Conservation (phyloP, 176 grass and related monocot species). For the Rhynchospora pubera region DNA sequence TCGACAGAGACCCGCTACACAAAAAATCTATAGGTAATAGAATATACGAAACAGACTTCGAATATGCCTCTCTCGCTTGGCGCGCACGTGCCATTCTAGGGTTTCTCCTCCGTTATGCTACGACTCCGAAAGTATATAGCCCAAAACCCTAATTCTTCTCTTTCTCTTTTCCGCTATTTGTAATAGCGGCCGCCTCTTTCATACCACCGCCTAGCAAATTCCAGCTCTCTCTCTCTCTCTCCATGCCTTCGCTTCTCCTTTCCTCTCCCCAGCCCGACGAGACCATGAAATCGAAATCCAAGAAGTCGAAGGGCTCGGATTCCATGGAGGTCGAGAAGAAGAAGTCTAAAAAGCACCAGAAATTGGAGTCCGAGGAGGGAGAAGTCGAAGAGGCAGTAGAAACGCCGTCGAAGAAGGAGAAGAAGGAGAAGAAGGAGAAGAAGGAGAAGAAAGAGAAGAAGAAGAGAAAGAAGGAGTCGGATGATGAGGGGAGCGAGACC, state of each 20-base stretch:
- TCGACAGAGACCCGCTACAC: conserved; percentile 9
- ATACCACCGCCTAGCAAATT: background rate
- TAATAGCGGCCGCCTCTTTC: conserved; percentile 16
- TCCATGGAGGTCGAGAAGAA: conserved; percentile 29
- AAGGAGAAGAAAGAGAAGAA: conserved; percentile 23
- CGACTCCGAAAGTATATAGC: background rate
- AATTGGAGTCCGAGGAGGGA: conserved; percentile 40
- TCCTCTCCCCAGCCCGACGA: conserved; percentile 35
- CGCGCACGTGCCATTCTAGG: conserved; percentile 7
- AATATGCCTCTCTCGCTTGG: background rate
- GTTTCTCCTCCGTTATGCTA: background rate
- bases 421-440: conserved; percentile 34
- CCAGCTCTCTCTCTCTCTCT: background rate
- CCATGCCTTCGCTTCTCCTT: conserved; percentile 50
- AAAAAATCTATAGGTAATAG: background rate
- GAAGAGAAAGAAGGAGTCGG: background rate
- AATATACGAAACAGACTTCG: background rate
- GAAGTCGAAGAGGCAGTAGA: conserved; percentile 29
- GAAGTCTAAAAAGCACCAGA: conserved; percentile 65
- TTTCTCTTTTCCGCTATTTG: conserved; percentile 15
- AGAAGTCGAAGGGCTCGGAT: conserved; percentile 34
- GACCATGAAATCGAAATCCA: conserved; percentile 56
- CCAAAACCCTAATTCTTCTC: conserved; percentile 24
- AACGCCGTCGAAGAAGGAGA: conserved; percentile 39
- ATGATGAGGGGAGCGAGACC: conserved; percentile 50